Base-by-base conservation (phyloP, 129 eudicot species). In the Tagetes patula region DNA sequence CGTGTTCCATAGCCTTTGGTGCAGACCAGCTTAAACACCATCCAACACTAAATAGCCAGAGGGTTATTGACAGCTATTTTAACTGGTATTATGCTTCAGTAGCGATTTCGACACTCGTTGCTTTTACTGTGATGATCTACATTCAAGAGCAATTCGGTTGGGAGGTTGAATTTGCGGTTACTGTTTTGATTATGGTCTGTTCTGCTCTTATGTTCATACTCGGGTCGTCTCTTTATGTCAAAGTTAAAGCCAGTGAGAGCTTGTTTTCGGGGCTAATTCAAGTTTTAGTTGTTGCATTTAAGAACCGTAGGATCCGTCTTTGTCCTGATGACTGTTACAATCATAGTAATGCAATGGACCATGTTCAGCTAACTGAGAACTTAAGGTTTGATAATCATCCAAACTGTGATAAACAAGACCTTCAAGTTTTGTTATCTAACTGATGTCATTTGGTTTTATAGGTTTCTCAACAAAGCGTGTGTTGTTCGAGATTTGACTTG, bases 381-480 rank as follows among this genome's bases (percentile, higher is more conserved):
- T 74, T 84, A 63, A 84, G 88, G 88, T 84, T 40, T 1, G 49
- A 45, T 8, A 38, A 6, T 32, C 40, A 59, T 46, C 30, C 3
- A 20, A 14, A 0, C 56, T 5, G 59, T 53, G 27, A 20, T 20
- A 20, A 20, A 20, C 27, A 20, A 20, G 59, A 53, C 33, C n/a
- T 53, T 32, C 60, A 32, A 53, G n/a, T 14, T 14, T 14, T 1
- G 56, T 53, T 27, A 30, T 54, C 36, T 55, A 30, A 55, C 61
- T 5, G 33, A 5, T 7, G 62, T 55, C 61, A 54, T 54, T 59
- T 43, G 32, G 11, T 14, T 65, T 12, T 69, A 8, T 34, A 90
- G 97, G 89, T 88, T 91, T 80, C 84, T 91, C 53, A 88, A 91
- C 73, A 88, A 86, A 77, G 92, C 96, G 1, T 86, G 88, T 53